A percentile compares a stretch with the other conserved stretches of the same genome.
Evolutionary conservation across 495 filamentous ascomycete genomes (phyloP).

Genomic region (Penicilliopsis zonata): DNA sequence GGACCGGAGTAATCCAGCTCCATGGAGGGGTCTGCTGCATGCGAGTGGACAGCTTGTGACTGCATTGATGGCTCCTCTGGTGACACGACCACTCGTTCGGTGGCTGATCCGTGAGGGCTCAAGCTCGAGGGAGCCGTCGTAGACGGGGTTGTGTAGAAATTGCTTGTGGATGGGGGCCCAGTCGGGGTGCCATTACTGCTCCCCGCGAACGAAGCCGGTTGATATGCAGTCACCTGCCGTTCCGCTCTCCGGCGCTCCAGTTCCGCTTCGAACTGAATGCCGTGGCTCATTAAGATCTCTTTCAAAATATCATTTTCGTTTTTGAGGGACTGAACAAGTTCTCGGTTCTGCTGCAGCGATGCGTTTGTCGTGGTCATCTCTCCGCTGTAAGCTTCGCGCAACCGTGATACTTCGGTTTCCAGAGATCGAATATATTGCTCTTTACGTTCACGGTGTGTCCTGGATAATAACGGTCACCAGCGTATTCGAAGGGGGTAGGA

Average conservation of each 20-base stretch:
- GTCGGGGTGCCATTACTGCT: slow-evolving; percentile 26
- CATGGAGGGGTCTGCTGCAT: slow-evolving; percentile 17
- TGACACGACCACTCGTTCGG: slow-evolving; percentile 24
- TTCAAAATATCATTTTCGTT: slow-evolving; percentile 67
- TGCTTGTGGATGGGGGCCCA: slow-evolving; percentile 10
- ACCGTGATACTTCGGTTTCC: slow-evolving; percentile 74
- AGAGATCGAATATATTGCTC: slow-evolving; percentile 91
- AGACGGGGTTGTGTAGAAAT: slow-evolving; percentile 23
- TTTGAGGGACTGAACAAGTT: slow-evolving; percentile 24
- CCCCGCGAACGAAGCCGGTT: slow-evolving; percentile 19
- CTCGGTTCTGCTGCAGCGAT: slow-evolving; percentile 28
- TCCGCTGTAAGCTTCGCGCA: slow-evolving; percentile 36
- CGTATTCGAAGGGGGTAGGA: not conserved
- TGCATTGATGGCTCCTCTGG: slow-evolving; percentile 19
- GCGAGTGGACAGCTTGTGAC: slow-evolving; percentile 18
- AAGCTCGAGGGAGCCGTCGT: slow-evolving; percentile 25
- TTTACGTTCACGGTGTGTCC: slow-evolving; percentile 94
- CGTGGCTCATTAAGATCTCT: slow-evolving; percentile 59
- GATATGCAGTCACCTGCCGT: slow-evolving; percentile 15
- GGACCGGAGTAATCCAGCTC: slow-evolving; percentile 15
- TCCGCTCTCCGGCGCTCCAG: slow-evolving; percentile 26
- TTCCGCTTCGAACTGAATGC: slow-evolving; percentile 44
- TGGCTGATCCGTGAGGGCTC: slow-evolving; percentile 20
- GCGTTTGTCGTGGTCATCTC: slow-evolving; percentile 27
- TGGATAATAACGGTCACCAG: slow-evolving; percentile 14